phyloP scores from a whole-genome alignment of 2,329 filamentous ascomycete genomes.

The Paecilomyces dactylethromorphus region DNA sequence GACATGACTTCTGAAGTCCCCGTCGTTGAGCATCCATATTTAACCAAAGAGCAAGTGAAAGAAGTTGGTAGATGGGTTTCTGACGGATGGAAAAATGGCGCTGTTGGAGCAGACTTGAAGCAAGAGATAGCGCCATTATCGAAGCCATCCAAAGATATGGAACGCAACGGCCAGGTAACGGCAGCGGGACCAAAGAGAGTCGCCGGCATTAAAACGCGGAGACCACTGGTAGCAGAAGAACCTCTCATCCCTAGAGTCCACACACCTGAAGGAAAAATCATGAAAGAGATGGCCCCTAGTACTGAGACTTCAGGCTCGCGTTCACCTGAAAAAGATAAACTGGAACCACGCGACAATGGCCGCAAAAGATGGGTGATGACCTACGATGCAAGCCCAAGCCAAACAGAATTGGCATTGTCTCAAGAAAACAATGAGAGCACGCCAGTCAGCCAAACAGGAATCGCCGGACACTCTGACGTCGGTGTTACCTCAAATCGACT shows the following conservation, averaged over 20 bases:
- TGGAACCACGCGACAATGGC: background rate
- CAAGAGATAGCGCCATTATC: background rate
- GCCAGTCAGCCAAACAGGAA: background rate
- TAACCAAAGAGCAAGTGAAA: conserved; percentile 20
- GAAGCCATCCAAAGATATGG: background rate
- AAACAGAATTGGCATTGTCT: background rate
- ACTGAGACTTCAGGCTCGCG: background rate
- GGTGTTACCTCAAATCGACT: background rate
- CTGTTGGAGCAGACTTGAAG: conserved; percentile 1
- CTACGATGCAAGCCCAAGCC: background rate
- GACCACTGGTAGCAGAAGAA: background rate
- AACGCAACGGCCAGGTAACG: background rate
- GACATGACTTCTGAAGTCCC: background rate
- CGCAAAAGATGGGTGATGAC: background rate
- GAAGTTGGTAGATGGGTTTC: conserved; percentile 23
- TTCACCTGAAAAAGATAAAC: background rate
- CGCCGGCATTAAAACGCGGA: conserved; percentile 11
- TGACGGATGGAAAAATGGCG: conserved; percentile 14
- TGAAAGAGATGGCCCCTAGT: background rate
- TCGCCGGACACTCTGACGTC: background rate
- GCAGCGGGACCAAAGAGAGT: conserved; percentile 5
- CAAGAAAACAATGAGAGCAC: background rate
- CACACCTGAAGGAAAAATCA: background rate
- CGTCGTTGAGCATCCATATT: conserved; percentile 13
- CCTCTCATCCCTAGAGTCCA: background rate